Evolutionary conservation across 2,329 filamentous ascomycete genomes (phyloP), one percentile per base, ranked within the genome.

Genomic region (Aspergillus persii): DNA sequence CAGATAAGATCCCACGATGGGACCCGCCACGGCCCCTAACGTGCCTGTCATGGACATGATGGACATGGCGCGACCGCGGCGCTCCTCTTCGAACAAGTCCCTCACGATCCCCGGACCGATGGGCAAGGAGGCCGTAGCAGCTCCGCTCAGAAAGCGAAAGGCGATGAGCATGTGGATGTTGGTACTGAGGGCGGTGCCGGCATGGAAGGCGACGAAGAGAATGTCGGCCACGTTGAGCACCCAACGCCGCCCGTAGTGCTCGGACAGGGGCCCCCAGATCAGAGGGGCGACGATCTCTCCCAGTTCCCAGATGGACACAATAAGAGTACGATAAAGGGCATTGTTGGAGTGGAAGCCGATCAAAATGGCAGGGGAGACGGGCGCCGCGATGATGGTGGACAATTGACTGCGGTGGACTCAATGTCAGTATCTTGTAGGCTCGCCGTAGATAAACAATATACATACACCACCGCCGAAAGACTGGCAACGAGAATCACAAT

Each of bases 241-340:
- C 18, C 30, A 44, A 0, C 26, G 23, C 18, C 31, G 47, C 8
- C 46, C 47, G 18, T 50, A 46, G n/a, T 30, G 6, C 36, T 41
- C 46, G 8, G 47, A 50, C 2, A 56, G 33, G 4, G 54, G 44
- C n/a, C 27, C 44, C 41, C 41, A 48, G 52, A 54, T 29, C 1
- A 54, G 52, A n/a, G 52, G 52, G 5, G 36, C 36, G 4, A 41
- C 36, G 15, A 41, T 41, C 4, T 41, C 36, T 4, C 36, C 50
- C 3, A 52, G 50, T 18, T 56, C 53, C 53, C 53, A 56, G 53
- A 56, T 56, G 12, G 53, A 49, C 4, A 56, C 53, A 23, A 56
- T 48, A 4, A 56, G 53, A 47, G 53, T 56, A 7, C 53, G 53
- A 15, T 56, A 56, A 15, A 56, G 53, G 18, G 33, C 44, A 33